Percentiles rank a stretch among this genome's conserved stretches.
Conservation (phyloP, 148 eudicot genomes). For the Fagopyrum esculentum region DNA sequence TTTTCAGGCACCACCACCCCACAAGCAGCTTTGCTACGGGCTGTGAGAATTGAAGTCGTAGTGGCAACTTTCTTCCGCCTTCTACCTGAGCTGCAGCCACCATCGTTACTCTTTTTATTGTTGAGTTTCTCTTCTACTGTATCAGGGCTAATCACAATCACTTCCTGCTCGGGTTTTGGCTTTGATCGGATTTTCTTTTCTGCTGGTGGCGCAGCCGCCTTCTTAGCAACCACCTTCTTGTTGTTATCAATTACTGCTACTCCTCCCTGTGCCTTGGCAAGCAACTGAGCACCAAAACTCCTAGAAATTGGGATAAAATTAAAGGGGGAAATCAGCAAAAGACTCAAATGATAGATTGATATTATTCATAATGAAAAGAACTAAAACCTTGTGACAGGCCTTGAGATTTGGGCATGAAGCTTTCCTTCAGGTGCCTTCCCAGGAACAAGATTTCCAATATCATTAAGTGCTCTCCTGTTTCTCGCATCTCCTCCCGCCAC, state of each 20-base stretch:
- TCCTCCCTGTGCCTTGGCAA: constrained; percentile 61
- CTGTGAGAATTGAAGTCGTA: constrained; percentile 47
- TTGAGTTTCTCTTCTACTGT: constrained; percentile 26
- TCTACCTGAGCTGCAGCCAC: constrained; percentile 7
- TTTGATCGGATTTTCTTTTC: constrained; percentile 12
- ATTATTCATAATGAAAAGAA: background rate
- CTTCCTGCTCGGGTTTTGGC: constrained; percentile 42
- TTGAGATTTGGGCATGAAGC: constrained; percentile 5
- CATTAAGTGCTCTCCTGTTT: constrained; percentile 51
- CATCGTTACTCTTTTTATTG: constrained; percentile 19
- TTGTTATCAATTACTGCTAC: constrained; percentile 21
- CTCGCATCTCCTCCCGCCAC: constrained; percentile 40
- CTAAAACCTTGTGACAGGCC: constrained; percentile 11
- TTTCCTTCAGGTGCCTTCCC: constrained; percentile 19
- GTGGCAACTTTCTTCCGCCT: constrained; percentile 33
- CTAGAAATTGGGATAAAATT: constrained; percentile 32
- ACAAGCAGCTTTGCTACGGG: constrained; percentile 61
- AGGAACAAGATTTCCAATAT: constrained; percentile 48
- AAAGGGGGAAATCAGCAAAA: constrained; percentile 7
- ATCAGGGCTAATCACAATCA: constrained; percentile 73
- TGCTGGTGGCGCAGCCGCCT: constrained; percentile 24
- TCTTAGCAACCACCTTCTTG: constrained; percentile 21
- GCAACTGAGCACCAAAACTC: constrained; percentile 53
- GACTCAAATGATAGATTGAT: background rate
- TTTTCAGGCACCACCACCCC: constrained; percentile 16